Conservation (phyloP, 768 basidiomycete species). For the Termitomyces sp. region DNA sequence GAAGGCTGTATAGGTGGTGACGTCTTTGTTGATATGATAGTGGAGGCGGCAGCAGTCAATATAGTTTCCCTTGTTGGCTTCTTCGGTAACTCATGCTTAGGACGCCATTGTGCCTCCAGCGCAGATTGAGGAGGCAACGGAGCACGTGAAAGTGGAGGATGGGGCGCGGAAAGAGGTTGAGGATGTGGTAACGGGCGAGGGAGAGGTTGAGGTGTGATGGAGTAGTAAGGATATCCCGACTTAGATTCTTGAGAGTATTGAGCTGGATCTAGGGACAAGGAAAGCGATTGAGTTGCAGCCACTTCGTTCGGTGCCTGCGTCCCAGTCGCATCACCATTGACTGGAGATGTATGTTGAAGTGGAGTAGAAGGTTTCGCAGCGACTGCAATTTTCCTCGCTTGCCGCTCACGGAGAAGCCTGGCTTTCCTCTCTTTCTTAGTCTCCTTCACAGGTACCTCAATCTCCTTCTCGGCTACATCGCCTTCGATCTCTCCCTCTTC, state of each 20-base stretch:
- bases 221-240: conserved; percentile 1
- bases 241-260: not conserved
- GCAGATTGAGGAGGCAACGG: conserved; percentile 9
- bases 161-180: not conserved
- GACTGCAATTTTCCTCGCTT: conserved; percentile 15
- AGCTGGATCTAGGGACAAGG: not conserved
- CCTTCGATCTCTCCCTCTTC: conserved; percentile 47
- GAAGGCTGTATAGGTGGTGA: not conserved
- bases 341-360: not conserved
- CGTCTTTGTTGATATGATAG: conserved; percentile 6
- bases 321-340: not conserved
- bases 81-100: conserved; percentile 6
- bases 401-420: conserved; percentile 14
- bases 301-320: not conserved
- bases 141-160: not conserved
- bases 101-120: conserved; percentile 11
- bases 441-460: conserved; percentile 18
- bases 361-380: not conserved
- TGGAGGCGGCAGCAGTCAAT: conserved; percentile 7
- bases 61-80: not conserved
- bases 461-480: conserved; percentile 23
- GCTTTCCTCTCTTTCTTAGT: conserved; percentile 26
- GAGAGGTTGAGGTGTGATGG: conserved; percentile 3
- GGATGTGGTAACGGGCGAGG: conserved; percentile 2
- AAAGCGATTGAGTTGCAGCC: not conserved